phyloP scores from a whole-genome alignment of 2,329 filamentous ascomycete species.

The Cytospora piceae region DNA sequence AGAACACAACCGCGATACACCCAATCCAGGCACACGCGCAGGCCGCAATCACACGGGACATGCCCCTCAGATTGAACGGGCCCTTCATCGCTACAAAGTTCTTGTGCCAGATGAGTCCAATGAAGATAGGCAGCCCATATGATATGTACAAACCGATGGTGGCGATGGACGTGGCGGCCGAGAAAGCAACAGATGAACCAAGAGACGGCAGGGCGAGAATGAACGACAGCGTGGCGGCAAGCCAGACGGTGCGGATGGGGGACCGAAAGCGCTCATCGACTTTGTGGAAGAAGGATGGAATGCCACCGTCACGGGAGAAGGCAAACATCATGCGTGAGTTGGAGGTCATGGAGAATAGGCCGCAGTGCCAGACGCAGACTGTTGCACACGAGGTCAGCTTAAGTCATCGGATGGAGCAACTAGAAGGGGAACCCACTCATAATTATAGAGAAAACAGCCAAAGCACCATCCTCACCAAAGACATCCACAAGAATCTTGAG shows the following conservation, averaged over 20 bases:
- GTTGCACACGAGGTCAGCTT: constrained; percentile 16
- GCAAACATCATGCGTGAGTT: constrained; percentile 65
- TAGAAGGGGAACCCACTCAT: constrained; percentile 42
- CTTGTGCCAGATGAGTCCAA: constrained; percentile 54
- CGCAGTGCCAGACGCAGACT: constrained; percentile 65
- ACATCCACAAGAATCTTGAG: constrained; percentile 62
- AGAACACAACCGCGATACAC: constrained; percentile 61
- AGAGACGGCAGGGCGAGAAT: constrained; percentile 59
- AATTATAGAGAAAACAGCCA: constrained; percentile 58
- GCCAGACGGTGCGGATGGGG: constrained; percentile 58
- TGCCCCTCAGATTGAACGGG: constrained; percentile 55
- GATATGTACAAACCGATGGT: constrained; percentile 62
- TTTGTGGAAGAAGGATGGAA: constrained; percentile 57
- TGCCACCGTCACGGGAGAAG: constrained; percentile 59
- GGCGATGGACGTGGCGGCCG: constrained; percentile 62
- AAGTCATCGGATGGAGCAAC: background rate
- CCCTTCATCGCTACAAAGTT: constrained; percentile 56
- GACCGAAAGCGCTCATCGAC: constrained; percentile 54
- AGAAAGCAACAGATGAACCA: constrained; percentile 58
- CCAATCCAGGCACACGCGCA: constrained; percentile 55
- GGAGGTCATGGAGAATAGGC: constrained; percentile 60
- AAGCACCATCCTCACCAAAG: constrained; percentile 58
- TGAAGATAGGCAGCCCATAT: constrained; percentile 60
- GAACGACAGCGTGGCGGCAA: constrained; percentile 57
- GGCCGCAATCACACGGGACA: constrained; percentile 52